Conservation (phyloP, 345 rosid species). For the Hibiscus trionum region DNA sequence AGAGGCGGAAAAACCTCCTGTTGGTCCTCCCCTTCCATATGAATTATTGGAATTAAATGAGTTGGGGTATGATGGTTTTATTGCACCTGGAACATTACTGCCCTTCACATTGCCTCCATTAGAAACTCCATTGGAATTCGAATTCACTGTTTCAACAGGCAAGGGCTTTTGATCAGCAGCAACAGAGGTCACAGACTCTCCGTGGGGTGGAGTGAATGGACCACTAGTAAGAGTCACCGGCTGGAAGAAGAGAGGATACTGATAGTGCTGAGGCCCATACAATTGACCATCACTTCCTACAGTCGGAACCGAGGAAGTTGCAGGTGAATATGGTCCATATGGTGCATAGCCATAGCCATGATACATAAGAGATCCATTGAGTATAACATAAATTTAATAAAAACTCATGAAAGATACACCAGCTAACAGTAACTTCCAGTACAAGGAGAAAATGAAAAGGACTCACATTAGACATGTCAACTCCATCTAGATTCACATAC, state of each 20-base stretch:
- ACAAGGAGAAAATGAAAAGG: background rate
- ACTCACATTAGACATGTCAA: conserved; percentile 62
- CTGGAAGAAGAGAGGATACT: conserved; percentile 74
- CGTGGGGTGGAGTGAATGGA: conserved; percentile 46
- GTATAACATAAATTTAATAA: background rate
- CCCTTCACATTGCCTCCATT: conserved; percentile 44
- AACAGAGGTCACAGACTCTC: conserved; percentile 44
- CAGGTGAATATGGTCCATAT: conserved; percentile 74
- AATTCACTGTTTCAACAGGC: conserved; percentile 46
- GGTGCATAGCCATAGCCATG: conserved; percentile 62
- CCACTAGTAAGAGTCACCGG: conserved; percentile 46
- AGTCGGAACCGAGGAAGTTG: conserved; percentile 68
- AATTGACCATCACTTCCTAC: conserved; percentile 73
- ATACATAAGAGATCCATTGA: conserved; percentile 65
- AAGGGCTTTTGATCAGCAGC: conserved; percentile 54
- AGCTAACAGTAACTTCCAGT: background rate
- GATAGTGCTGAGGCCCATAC: conserved; percentile 85
- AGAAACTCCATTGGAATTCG: conserved; percentile 33
- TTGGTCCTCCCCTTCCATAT: conserved; percentile 48
- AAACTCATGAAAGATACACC: background rate
- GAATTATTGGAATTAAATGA: conserved; percentile 41
- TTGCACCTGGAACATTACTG: conserved; percentile 42
- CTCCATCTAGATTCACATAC: conserved; percentile 52
- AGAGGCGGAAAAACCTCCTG: conserved; percentile 38
- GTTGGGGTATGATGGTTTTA: conserved; percentile 42